A percentile compares a stretch with the other conserved stretches of the same genome.
Evolutionary conservation across 2,329 filamentous ascomycete genomes (phyloP).

Genomic region (Apiospora hydei): DNA sequence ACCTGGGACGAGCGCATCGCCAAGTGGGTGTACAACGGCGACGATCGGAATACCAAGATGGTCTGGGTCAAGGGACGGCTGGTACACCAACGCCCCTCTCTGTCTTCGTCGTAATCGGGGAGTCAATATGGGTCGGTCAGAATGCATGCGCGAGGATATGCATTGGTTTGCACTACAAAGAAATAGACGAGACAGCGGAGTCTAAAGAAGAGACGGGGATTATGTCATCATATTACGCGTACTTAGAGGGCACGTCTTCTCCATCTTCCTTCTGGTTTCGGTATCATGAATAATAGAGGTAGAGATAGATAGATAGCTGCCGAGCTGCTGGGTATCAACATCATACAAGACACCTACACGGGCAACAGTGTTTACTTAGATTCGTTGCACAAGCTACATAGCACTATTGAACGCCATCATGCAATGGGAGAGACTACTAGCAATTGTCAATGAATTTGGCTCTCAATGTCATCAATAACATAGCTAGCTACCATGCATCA

Average conservation of each 20-base stretch:
- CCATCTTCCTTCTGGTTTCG: neutral
- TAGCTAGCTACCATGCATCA: neutral
- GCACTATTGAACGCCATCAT: neutral
- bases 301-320: neutral
- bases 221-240: neutral
- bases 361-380: neutral
- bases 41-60: slow-evolving; percentile 86
- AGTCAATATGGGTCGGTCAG: neutral
- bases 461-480: neutral
- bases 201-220: neutral
- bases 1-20: slow-evolving; percentile 84
- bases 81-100: slow-evolving; percentile 63
- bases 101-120: neutral
- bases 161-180: too few relatives aligned
- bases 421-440: neutral
- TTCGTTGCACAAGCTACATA: neutral
- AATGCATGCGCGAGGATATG: neutral
- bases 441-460: neutral
- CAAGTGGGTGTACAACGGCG: slow-evolving; percentile 95
- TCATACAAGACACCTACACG: neutral
- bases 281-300: neutral
- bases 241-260: neutral
- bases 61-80: slow-evolving; percentile 90
- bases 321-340: neutral
- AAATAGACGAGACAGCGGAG: slow-evolving; percentile 26